phyloP scores from a whole-genome alignment of 768 basidiomycete genomes.

The Calocera cornea region DNA sequence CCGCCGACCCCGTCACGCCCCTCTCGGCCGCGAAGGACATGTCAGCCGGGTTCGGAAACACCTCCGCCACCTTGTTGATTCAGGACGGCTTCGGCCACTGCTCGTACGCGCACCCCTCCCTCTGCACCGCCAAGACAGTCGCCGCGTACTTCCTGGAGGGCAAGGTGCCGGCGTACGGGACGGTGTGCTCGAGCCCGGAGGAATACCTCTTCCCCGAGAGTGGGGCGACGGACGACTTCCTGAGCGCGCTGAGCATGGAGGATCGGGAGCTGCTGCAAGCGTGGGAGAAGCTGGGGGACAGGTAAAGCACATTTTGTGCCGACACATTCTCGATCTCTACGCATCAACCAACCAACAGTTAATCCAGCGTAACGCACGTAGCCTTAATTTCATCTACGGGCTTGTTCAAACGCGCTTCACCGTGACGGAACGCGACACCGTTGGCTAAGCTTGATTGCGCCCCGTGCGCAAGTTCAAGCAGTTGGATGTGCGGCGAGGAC shows the following conservation, averaged over 20 bases:
- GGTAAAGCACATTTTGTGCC: no score
- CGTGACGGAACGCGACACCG: no score
- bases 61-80: constrained; percentile 10
- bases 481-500: no score
- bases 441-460: no score
- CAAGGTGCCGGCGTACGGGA: constrained; percentile 7
- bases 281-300: not conserved
- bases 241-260: not conserved
- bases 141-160: constrained; percentile 14
- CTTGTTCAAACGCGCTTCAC: no score
- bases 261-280: not conserved
- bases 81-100: constrained; percentile 15
- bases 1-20: constrained; percentile 17
- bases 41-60: constrained; percentile 9
- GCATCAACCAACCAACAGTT: no score
- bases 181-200: constrained; percentile 8
- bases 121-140: constrained; percentile 12
- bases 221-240: not conserved
- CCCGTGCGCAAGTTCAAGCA: no score
- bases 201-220: constrained; percentile 13
- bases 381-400: no score
- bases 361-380: no score
- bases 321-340: no score
- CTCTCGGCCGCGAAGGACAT: constrained; percentile 10
- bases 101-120: constrained; percentile 12